Evolutionary conservation across 345 rosid species (phyloP).

Genomic region (Orychophragmus violaceus): DNA sequence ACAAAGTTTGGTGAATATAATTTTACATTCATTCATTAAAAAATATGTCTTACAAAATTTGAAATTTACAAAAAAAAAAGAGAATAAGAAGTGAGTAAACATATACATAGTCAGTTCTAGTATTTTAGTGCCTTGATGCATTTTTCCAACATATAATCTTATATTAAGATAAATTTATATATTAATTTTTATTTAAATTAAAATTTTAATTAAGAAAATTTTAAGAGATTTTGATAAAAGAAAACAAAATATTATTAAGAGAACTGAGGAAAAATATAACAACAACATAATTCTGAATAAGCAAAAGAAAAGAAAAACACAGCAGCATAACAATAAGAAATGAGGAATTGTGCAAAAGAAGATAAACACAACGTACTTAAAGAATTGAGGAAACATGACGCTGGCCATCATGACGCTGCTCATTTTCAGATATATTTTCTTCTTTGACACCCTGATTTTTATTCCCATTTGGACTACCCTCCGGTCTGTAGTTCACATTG

Average conservation of each 20-base stretch:
- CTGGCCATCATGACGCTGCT: not conserved
- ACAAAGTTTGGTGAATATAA: no score
- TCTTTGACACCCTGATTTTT: not conserved
- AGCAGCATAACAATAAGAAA: not conserved
- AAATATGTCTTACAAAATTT: no score
- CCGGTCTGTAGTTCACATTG: not conserved
- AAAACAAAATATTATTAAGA: not conserved
- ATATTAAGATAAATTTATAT: no score
- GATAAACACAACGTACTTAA: not conserved
- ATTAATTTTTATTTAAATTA: no score
- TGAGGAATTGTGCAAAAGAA: not conserved
- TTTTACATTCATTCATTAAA: no score
- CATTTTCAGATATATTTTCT: slow-evolving; percentile 9
- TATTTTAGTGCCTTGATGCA: no score
- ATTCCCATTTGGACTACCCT: not conserved
- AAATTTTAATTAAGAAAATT: no score
- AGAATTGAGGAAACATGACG: not conserved
- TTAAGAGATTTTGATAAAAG: no score
- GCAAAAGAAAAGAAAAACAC: not conserved
- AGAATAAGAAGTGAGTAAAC: no score
- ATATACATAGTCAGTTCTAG: no score
- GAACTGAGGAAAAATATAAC: not conserved
- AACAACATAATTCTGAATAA: not conserved
- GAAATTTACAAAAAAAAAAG: no score
- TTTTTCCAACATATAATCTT: no score